Base-by-base conservation (phyloP, 202 grass and related monocot species). In the Musa balbisiana region DNA sequence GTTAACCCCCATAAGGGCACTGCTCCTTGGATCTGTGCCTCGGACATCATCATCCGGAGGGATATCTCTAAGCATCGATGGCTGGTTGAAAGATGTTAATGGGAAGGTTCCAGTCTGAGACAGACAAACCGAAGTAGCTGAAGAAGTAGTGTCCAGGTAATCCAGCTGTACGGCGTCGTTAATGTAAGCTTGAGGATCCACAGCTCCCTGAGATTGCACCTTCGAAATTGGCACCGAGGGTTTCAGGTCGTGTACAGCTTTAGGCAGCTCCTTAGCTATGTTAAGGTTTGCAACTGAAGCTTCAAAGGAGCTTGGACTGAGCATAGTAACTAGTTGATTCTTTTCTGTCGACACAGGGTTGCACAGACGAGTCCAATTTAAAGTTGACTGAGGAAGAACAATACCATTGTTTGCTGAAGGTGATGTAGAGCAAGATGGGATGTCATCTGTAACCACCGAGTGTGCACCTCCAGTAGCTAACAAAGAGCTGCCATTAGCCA, bases 71-170 rank as follows among this genome's bases (percentile, higher is more conserved):
- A 90, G 77, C 52, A 82, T 53, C 17, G 76, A 78, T 64, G 83
- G 80, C 51, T 86, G 87, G 82, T 87, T 87, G 81, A 93, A 87
- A 67, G 87, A 93, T 59, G 87, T 78, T 53, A 88, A 26, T 16
- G 72, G 83, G 80, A 87, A 89, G 78, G 64, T 87, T 75, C 92
- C 86, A 79, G 86, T 77, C 76, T 92, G 88, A 72, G 92, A 96
- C 79, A 96, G 87, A 68, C 89, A 92, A 64, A 89, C 86, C 19
- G 92, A 96, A 81, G 86, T 96, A 75, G 86, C 82, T 73, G 91
- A 95, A 74, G 91, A 90, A 62, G 87, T 88, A 2, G 87, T 89
- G 62, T 95, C 91, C 68, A 95, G 85, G 83, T 85, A 88, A 80
- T 92, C 89, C 67, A 89, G 67, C 9, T 89, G 80, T 69, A 75